Base-by-base conservation (phyloP, 306 rosid genomes). In the Oxytropis ochrocephala region DNA sequence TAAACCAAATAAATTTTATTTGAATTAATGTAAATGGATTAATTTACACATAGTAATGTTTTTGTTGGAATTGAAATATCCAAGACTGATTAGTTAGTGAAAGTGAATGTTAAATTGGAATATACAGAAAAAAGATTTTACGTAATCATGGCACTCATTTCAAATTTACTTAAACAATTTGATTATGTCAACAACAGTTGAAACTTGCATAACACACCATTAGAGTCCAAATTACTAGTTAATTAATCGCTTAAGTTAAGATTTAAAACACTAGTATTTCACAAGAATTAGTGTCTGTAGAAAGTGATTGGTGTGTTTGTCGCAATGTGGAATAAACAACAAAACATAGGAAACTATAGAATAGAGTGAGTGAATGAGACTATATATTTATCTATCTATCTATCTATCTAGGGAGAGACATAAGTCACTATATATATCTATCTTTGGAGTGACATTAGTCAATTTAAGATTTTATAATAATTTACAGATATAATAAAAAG, bases 311-410 rank as follows among this genome's bases (percentile, higher is more conserved):
- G 56, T 29, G 47, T 52, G 54, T 41, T 63, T 50, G 47, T 36
- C 52, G 51, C 35, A 24, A 49, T 50, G 46, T 73, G 54, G 63
- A 50, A 67, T 62, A 63, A 11, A 67, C 51, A 63, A 16, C 49
- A 74, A 76, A 76, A 76, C 39, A n/a, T 67, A 55, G 33, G 51
- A 46, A 55, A 19, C 50, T 46, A 59, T 48, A 17, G 32, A 43
- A 35, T 1, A 42, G 6, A 11, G 16, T 8, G 18, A 60, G 46
- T 47, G 64, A 29, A 38, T 38, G 11, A 1, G 59, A 61, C 41
- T 12, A 29, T n/a, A 11, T 33, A 12, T 24, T 1, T 24, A 24
- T 24, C 2, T 24, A 24, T 24, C 29, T 24, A 24, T 2, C n/a
- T 64, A 9, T 52, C 1, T 48, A 11, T 44, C 6, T 11, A 24